Conservation (phyloP, 768 basidiomycete species). For the Suillus lakei region DNA sequence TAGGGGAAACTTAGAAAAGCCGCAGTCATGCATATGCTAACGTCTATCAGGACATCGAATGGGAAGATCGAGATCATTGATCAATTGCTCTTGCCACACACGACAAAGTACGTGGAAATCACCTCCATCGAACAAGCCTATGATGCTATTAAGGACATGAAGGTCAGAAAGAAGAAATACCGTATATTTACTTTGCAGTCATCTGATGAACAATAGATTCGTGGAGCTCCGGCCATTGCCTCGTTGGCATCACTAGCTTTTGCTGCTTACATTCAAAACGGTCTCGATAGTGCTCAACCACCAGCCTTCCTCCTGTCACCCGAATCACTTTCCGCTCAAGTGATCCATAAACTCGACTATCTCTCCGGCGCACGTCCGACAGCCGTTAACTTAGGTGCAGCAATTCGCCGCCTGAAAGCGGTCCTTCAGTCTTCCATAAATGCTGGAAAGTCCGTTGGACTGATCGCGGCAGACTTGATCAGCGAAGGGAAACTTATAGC, state of each 20-base stretch:
- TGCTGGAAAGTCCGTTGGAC: conserved; percentile 46
- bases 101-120: conserved; percentile 67
- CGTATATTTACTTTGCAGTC: not conserved
- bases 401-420: conserved; percentile 70
- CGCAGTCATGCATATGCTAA: conserved; percentile 26
- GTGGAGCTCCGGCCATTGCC: conserved; percentile 95
- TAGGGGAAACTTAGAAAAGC: not conserved
- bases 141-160: conserved; percentile 96
- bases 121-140: conserved; percentile 82
- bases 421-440: conserved; percentile 45
- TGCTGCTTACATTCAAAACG: conserved; percentile 63
- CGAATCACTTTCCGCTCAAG: conserved; percentile 53
- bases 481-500: conserved; percentile 76
- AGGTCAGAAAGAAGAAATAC: conserved; percentile 50
- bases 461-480: conserved; percentile 63
- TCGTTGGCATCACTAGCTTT: conserved; percentile 87
- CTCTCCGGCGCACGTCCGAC: conserved; percentile 92
- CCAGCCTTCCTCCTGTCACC: conserved; percentile 64
- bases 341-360: conserved; percentile 66
- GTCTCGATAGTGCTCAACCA: conserved; percentile 46
- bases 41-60: conserved; percentile 49
- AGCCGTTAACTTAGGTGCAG: conserved; percentile 92
- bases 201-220: conserved; percentile 52
- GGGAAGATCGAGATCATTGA: conserved; percentile 84
- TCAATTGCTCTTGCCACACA: conserved; percentile 85